Evolutionary conservation across 2,329 filamentous ascomycete genomes (phyloP), one percentile per base, ranked within the genome.

Genomic region (Graphiopsis chlorocephala): DNA sequence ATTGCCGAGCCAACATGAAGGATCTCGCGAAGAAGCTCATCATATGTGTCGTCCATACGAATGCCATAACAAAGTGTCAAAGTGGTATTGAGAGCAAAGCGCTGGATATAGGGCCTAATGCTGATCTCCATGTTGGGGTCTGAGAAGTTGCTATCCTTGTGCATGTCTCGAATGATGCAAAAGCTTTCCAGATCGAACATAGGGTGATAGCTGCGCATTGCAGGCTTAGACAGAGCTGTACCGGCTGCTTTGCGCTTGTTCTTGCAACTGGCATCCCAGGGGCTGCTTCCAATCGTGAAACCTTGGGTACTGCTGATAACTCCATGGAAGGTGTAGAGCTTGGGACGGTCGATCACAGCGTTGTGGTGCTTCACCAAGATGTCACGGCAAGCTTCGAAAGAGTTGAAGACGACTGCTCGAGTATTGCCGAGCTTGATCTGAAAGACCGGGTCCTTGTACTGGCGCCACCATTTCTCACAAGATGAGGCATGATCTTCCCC

Each of bases 1-100:
- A 85, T 85, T 0, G 82, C 81, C 0, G 80, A 83, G 1, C 82
- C 83, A 4, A 85, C 83, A 65, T 85, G 74, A 0, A 85, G 75
- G 38, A 85, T 84, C 70, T 85, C 83, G 4, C 82, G 77, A 10
- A 85, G 72, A 55, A 85, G 73, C 1, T 78, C 77, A 61, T 85
- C 84, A 67, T 83, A 84, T 0, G 84, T 80, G 5, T 74, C 78
- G 68, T 85, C 82, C 83, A 85, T 85, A 1, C 83, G 79, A 45
- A 84, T 84, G 0, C 83, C 83, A 60, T 85, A 85, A 69, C 82
- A 84, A 0, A 85, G 77, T 0, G 83, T 85, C 20, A 85, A 72
- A 0, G 82, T 85, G 0, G 83, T 85, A 71, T 85, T 85, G 10
- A 85, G 75, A 0, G 82, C 83, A 70, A 81, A 85, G 15, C 83